Evolutionary conservation across 805 yeast species (phyloP).

Genomic region (Candida pini): DNA sequence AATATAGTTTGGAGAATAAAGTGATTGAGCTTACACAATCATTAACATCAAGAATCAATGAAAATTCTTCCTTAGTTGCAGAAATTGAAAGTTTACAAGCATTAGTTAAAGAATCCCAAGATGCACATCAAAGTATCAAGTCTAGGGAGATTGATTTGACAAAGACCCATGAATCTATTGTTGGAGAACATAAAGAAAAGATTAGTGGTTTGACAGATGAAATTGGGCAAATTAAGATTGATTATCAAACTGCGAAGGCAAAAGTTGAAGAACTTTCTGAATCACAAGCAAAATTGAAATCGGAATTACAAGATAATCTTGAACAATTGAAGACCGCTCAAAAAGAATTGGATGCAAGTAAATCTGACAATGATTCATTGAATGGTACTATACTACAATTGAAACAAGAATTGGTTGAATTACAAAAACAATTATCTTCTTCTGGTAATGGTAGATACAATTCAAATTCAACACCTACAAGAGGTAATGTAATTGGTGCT

Average conservation of each 20-base stretch:
- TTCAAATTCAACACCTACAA: constrained; percentile 11
- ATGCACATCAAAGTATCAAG: constrained; percentile 48
- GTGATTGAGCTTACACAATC: constrained; percentile 93
- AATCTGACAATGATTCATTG: constrained; percentile 60
- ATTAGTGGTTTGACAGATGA: constrained; percentile 49
- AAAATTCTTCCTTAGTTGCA: constrained; percentile 63
- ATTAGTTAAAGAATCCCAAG: constrained; percentile 48
- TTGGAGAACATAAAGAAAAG: constrained; percentile 43
- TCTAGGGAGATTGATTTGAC: constrained; percentile 50
- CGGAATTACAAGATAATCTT: constrained; percentile 56
- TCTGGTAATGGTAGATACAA: constrained; percentile 9
- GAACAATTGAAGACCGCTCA: constrained; percentile 59
- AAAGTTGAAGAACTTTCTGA: constrained; percentile 56
- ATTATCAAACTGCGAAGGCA: constrained; percentile 50
- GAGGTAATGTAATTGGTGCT: constrained; percentile 3
- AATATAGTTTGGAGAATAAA: constrained; percentile 91
- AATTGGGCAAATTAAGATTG: constrained; percentile 46
- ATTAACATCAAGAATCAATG: constrained; percentile 71
- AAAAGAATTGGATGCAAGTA: constrained; percentile 50
- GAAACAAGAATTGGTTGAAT: constrained; percentile 34
- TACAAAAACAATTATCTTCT: constrained; percentile 26
- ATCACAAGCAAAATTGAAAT: constrained; percentile 57
- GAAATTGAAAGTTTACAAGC: constrained; percentile 53
- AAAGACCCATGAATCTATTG: constrained; percentile 38
- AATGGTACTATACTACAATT: constrained; percentile 54